phyloP scores from a whole-genome alignment of 1,284 basidiomycete species.

The Anthracocystis walkeri region DNA sequence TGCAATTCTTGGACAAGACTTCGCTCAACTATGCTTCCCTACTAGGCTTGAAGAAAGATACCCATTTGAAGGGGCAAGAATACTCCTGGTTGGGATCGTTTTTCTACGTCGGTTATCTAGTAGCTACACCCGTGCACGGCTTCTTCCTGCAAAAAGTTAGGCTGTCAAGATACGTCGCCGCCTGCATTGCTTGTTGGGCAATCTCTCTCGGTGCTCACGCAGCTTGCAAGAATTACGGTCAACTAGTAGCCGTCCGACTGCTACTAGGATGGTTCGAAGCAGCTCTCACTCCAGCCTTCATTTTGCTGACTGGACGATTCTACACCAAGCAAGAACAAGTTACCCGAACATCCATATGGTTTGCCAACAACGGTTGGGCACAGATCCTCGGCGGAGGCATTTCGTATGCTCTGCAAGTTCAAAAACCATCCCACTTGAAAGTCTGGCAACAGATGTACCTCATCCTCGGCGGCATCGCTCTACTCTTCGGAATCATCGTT shows the following conservation, averaged over 20 bases:
- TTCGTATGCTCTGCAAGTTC: constrained; percentile 55
- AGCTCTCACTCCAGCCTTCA: constrained; percentile 56
- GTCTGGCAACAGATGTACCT: constrained; percentile 65
- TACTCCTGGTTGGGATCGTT: constrained; percentile 62
- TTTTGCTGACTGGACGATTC: constrained; percentile 60
- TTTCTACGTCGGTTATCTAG: constrained; percentile 67
- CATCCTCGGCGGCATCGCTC: constrained; percentile 58
- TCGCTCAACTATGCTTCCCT: constrained; percentile 60
- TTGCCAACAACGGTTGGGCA: constrained; percentile 61
- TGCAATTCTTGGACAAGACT: constrained; percentile 67
- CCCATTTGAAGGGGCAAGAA: constrained; percentile 53
- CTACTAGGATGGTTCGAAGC: constrained; percentile 67
- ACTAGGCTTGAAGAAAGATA: constrained; percentile 60
- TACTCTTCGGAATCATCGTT: constrained; percentile 51
- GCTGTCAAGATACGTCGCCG: constrained; percentile 63
- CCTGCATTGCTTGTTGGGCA: constrained; percentile 71
- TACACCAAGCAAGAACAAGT: constrained; percentile 58
- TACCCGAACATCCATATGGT: constrained; percentile 56
- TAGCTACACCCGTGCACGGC: constrained; percentile 42
- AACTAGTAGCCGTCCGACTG: constrained; percentile 59
- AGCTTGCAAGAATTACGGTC: constrained; percentile 53
- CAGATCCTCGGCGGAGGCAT: constrained; percentile 61
- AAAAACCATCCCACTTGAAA: constrained; percentile 38
- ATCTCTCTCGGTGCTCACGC: constrained; percentile 62
- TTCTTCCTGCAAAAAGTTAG: constrained; percentile 44